Percentiles rank a stretch among this genome's conserved stretches.
Conservation (phyloP, 2,329 filamentous ascomycete genomes). For the Zalaria sp. region DNA sequence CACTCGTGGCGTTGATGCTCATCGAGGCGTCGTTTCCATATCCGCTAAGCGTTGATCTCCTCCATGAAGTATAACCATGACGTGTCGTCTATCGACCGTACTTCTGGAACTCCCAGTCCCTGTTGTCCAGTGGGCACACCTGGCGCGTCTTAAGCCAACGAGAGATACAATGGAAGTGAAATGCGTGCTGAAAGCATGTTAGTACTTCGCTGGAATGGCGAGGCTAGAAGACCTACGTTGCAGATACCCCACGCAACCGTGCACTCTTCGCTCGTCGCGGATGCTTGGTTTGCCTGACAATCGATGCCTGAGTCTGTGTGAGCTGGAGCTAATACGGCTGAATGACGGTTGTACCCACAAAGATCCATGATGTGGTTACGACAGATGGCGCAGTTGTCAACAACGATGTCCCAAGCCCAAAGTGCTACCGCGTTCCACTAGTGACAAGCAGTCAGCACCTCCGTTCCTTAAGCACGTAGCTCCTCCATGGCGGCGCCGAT, state of each 20-base stretch:
- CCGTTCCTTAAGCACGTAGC: not conserved
- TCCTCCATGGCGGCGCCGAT: not conserved
- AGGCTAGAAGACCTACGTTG: slow-evolving; percentile 56
- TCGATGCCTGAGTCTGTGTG: slow-evolving; percentile 57
- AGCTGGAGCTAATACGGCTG: not conserved
- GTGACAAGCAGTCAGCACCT: slow-evolving; percentile 4
- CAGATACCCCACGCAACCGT: slow-evolving; percentile 99
- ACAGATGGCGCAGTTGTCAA: slow-evolving; percentile 99
- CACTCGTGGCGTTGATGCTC: too few species aligned
- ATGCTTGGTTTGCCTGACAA: slow-evolving; percentile 96
- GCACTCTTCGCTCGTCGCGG: slow-evolving; percentile 92
- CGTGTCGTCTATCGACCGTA: slow-evolving; percentile 53
- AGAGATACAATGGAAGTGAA: slow-evolving; percentile 99
- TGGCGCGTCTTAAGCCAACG: slow-evolving; percentile 98
- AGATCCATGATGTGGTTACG: slow-evolving; percentile 99
- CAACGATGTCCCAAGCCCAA: slow-evolving; percentile 99
- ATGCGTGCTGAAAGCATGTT: slow-evolving; percentile 61
- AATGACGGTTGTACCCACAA: slow-evolving; percentile 41
- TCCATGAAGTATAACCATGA: not conserved
- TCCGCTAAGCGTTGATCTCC: too few species aligned
- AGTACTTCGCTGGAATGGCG: slow-evolving; percentile 14
- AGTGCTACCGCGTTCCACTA: slow-evolving; percentile 98
- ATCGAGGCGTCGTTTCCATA: too few species aligned
- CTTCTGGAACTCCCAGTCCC: slow-evolving; percentile 99
- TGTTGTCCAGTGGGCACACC: slow-evolving; percentile 92